Evolutionary conservation across 1,284 basidiomycete species (phyloP), one percentile per base, ranked within the genome.

Genomic region (Marasmius fiardii): DNA sequence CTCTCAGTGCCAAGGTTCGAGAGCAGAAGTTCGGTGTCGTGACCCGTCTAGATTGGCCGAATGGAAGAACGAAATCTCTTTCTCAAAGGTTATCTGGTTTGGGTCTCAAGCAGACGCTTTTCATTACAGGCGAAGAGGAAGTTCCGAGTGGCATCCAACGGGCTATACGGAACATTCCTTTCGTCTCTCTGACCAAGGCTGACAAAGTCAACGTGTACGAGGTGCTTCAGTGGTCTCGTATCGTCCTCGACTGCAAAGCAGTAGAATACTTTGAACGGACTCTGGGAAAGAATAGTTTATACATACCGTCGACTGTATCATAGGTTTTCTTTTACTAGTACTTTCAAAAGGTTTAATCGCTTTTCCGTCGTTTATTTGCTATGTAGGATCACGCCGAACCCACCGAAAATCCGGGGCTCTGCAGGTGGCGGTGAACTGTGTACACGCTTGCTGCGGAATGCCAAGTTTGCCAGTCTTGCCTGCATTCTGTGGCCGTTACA

Each of bases 1-100:
- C 93, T 1, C 73, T 98, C 50, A 93, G 91, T 59, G 80, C 85
- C 35, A 91, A 93, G 69, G 76, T 95, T 64, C 81, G 81, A 63
- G 89, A 93, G 60, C 81, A 83, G 31, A 73, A 81, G 31, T 74
- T 98, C 14, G 86, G 90, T 50, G 80, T 97, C 39, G 90, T 96
- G 61, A 74, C 82, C 35, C 82, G 76, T 53, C 70, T 93, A 58
- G 79, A 82, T 56, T 95, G 83, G 90, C 83, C 81, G 35, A 83
- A 77, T 44, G 77, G 72, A 55, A 89, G 90, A 72, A 91, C 88
- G 50, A 81, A 78, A 57, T 74, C 79, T 51, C 75, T 91, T 53
- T 76, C 74, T 39, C 73, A 78, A 61, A 77, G 81, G 61, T 79
- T 92, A 47, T 76, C 82, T 56, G 69, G 74, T 52, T 71, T 88